Percentiles rank a stretch among this genome's conserved stretches.
phyloP scores from a whole-genome alignment of 192 early-diverging fungal genomes.

The Gonapodya sp. region DNA sequence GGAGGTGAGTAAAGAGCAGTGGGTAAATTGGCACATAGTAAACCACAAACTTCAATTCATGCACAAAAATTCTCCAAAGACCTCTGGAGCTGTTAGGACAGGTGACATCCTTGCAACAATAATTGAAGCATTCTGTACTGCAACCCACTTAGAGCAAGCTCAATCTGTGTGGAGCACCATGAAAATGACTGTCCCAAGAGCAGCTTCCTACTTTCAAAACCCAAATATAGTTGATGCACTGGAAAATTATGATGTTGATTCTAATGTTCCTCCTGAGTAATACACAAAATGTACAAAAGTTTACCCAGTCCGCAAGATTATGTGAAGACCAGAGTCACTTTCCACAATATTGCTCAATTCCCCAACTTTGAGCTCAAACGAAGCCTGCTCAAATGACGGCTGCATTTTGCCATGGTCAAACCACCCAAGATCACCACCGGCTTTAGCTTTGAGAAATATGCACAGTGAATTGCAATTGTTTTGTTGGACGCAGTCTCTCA shows the following conservation, averaged over 20 bases:
- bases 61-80: background rate
- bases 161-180: background rate
- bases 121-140: background rate
- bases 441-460: slow-evolving; percentile 37
- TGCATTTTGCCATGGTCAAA: slow-evolving; percentile 91
- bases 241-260: background rate
- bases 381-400: slow-evolving; percentile 78
- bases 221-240: background rate
- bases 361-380: slow-evolving; percentile 73
- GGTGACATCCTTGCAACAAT: background rate
- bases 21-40: no score
- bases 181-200: background rate
- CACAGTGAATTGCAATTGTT: background rate
- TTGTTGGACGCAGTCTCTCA: no score
- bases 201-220: background rate
- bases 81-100: background rate
- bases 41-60: background rate
- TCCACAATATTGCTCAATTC: slow-evolving; percentile 72
- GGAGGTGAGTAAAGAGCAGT: background rate
- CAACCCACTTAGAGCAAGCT: background rate
- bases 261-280: background rate
- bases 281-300: background rate
- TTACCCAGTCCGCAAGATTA: slow-evolving; percentile 42
- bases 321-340: slow-evolving; percentile 85
- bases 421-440: slow-evolving; percentile 76